Evolutionary conservation across 2,329 filamentous ascomycete genomes (phyloP), one percentile per base, ranked within the genome.

Genomic region (Cladosporium sp.): DNA sequence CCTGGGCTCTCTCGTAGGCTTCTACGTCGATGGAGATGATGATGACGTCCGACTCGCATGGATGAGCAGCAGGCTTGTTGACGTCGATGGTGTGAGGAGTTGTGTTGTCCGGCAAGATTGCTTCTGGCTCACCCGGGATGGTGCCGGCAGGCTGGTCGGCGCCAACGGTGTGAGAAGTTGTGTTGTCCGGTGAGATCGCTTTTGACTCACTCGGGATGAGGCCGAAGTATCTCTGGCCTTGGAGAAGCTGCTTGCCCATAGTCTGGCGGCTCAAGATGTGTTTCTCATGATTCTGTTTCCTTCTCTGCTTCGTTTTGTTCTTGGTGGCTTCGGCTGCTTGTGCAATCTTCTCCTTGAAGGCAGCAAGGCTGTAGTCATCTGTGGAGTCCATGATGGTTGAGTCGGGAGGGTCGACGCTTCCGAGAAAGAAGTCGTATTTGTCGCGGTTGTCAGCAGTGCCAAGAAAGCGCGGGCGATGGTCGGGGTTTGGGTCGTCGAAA

Each of bases 11-110:
- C 76, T 99, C 95, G 65, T 89, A 91, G 1, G 89, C 88, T 77
- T 99, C 95, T 34, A 95, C 81, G 71, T 99, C 95, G 53, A 98
- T 82, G 67, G 86, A 88, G 66, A 97, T 82, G 70, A 97, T 90
- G 8, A 96, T 83, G 0, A 87, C 83, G n/a, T 83, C 80, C 13
- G 77, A 72, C 30, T 88, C 85, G 60, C 83, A 82, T 0, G 76
- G 66, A 66, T 82, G 83, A 0, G 82, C 81, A 2, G 78, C 77
- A 0, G 80, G 77, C 46, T 81, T 70, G n/a, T 77, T 75, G 51
- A 84, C 71, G 73, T 54, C 21, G 46, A 51, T 36, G 32, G 69
- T 65, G 62, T 68, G 67, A 18, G 65, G 72, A 7, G 77, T 63
- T 18, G 34, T 10, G 13, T 32, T 28, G 5, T 48, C 39, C 11